Base-by-base conservation (phyloP, 257 asterid genomes). In the Nicotiana tomentosiformis region DNA sequence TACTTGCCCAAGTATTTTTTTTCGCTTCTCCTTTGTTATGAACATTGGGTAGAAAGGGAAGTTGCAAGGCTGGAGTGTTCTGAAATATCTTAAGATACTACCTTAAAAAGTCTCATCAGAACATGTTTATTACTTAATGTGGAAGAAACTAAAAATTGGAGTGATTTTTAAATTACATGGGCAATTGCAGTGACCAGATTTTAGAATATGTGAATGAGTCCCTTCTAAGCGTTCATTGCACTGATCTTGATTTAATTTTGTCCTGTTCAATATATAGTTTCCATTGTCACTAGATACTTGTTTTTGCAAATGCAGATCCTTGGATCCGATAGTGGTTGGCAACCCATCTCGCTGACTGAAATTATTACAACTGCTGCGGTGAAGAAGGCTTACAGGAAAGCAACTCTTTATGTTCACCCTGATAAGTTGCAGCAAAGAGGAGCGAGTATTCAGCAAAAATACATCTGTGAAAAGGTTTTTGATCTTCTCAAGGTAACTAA, bases 391-490 rank as follows among this genome's bases (percentile, higher is more conserved):
- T 95, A 95, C 93, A 87, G 97, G 85, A 94, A 90, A 88, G 97
- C 99, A 43, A 96, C 99, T 84, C 97, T 96, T 69, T 92, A 87
- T 83, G 98, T 96, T 80, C 99, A 96, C 86, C 99, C 99, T 53
- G 99, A 96, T 86, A 96, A 96, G 86, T 82, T 96, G 89, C 99
- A 96, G 87, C 99, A 96, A 86, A 90, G 98, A 82, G 97, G 98
- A 64, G 99, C 99, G 33, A 93, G 87, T 86, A 92, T 96, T 86
- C 93, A 89, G 87, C 98, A 96, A 82, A 96, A 96, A 84, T 96
- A 96, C 87, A 82, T 90, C 57, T 94, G 99, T 57, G 99, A 96
- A 86, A 96, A 96, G 90, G 96, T 96, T 81, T 96, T 96, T 67
- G 97, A 94, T 90, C 97, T 94, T 83, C 98, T 96, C 77, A 92